Conservation (phyloP, 139 green algal genomes). For the Micractinium sp. region DNA sequence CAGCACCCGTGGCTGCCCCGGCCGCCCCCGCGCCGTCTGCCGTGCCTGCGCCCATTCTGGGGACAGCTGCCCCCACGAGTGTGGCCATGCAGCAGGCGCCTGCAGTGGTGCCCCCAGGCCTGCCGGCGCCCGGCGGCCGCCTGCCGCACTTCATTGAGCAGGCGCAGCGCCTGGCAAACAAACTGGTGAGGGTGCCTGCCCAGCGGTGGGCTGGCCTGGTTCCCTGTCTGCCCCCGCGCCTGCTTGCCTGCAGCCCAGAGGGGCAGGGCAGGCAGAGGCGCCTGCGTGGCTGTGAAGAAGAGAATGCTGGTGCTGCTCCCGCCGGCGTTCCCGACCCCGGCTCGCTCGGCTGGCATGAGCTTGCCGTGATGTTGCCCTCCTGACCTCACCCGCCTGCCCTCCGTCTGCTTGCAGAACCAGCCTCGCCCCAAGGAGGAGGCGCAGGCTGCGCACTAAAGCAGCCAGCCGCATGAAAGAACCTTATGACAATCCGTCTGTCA, state of each 20-base stretch:
- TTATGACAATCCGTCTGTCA: too few species aligned
- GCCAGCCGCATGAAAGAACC: too few species aligned
- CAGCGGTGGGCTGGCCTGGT: not conserved
- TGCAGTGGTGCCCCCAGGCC: not conserved
- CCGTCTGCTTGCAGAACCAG: too few species aligned
- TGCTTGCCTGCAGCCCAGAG: not conserved
- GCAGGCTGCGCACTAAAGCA: too few species aligned
- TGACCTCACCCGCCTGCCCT: too few species aligned
- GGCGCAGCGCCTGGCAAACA: not conserved
- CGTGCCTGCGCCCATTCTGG: not conserved
- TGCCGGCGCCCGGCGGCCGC: not conserved
- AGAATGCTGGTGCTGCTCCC: too few species aligned
- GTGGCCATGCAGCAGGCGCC: not conserved
- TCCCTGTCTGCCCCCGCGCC: not conserved
- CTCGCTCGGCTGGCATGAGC: too few species aligned
- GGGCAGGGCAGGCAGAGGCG: too few species aligned
- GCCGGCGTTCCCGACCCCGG: too few species aligned
- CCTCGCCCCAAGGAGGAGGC: too few species aligned
- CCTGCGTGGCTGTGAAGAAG: not conserved
- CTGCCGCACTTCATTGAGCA: conserved; percentile 5
- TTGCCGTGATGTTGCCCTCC: too few species aligned
- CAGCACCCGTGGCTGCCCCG: not conserved
- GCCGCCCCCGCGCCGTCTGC: not conserved
- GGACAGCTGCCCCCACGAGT: not conserved
- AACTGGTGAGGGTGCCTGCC: not conserved